Conservation (phyloP, 345 rosid genomes). For the Luvunga scandens region DNA sequence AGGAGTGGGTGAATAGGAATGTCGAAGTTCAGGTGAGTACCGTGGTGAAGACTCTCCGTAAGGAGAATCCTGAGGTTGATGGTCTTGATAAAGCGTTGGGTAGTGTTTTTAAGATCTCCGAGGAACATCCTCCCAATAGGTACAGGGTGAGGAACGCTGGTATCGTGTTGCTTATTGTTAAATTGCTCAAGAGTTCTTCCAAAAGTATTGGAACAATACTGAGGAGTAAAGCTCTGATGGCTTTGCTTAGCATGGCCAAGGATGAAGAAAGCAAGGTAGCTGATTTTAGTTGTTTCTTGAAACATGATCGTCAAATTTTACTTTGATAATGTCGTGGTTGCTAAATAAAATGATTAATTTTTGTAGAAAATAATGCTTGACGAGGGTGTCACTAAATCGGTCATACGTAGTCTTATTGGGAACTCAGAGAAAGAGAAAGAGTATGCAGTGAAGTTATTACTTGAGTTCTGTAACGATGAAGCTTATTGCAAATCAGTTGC, state of each 20-base stretch:
- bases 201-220: constrained; percentile 28
- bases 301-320: neutral
- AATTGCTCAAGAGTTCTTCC: constrained; percentile 28
- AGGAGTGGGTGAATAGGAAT: constrained; percentile 46
- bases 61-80: constrained; percentile 24
- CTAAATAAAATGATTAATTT: constrained; percentile 13
- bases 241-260: constrained; percentile 38
- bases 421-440: constrained; percentile 41
- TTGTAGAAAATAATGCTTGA: constrained; percentile 39
- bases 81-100: constrained; percentile 29
- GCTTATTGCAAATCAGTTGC: constrained; percentile 33
- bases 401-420: constrained; percentile 40
- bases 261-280: constrained; percentile 51
- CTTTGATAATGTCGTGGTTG: neutral
- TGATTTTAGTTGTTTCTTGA: neutral
- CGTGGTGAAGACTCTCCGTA: constrained; percentile 26
- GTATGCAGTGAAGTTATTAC: constrained; percentile 40
- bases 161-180: constrained; percentile 27
- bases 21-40: constrained; percentile 29
- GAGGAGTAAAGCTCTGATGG: constrained; percentile 41
- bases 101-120: constrained; percentile 27
- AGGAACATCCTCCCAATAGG: constrained; percentile 34
- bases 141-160: constrained; percentile 38
- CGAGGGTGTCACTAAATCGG: constrained; percentile 44
- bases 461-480: constrained; percentile 35